Base-by-base conservation (phyloP, 306 rosid genomes). In the Aeschynomene evenia region DNA sequence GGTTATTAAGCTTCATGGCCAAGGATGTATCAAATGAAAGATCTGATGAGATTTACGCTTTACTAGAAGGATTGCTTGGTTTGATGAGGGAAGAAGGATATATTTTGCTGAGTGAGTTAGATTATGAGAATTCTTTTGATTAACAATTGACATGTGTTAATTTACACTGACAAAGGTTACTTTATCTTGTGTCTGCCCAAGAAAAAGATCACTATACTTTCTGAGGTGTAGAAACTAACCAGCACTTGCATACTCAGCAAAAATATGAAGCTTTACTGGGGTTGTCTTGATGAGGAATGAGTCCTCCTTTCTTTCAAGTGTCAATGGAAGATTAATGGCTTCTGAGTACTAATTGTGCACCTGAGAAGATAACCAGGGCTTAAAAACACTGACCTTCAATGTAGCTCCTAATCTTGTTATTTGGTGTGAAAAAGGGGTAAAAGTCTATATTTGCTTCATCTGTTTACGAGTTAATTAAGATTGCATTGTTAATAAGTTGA, bases 81-180 rank as follows among this genome's bases (percentile, higher is more conserved):
- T 75, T 82, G 81, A 79, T 84, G 87, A 85, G 84, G 70, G 90
- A 77, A 66, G 85, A 82, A 66, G 88, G 83, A 24, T 82, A 74
- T 58, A 7, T 46, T 54, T 34, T 85, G 69, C 86, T 31, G 75
- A 77, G 72, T 19, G 88, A 73, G 67, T 64, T 85, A 36, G 85
- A 85, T 78, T 86, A 55, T 34, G 81, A 80, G 57, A 73, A 62
- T 76, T 74, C 67, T 29, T 61, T 62, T 62, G 69, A 55, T 60
- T 80, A 66, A 72, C 39, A 53, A 81, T 39, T 48, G 50, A 67
- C 9, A 26, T 31, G 29, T 45, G 51, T 24, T 71, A 74, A 37
- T 68, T 48, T 64, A 13, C 24, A 60, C 7, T 20, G 52, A 69
- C 50, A 29, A 26, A 28, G 10, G 36, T 23, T 43, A 67, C 63